Percentiles rank a stretch among this genome's conserved stretches.
Evolutionary conservation across 2,329 filamentous ascomycete genomes (phyloP).

Genomic region (Clonostachys chloroleuca): DNA sequence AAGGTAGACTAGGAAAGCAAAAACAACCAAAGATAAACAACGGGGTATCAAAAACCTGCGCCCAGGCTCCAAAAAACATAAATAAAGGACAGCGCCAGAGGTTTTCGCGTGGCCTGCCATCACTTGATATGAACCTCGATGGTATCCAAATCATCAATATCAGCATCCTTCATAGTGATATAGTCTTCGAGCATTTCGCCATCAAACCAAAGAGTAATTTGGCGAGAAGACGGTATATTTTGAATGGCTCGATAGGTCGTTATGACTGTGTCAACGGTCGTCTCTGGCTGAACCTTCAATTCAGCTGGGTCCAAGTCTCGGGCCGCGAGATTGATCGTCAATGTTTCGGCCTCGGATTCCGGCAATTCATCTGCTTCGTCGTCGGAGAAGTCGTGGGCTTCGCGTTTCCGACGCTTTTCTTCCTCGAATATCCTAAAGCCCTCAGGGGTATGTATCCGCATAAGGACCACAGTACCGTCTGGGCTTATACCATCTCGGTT

Average conservation of each 20-base stretch:
- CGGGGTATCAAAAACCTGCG: too few relatives aligned
- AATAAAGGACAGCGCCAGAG: neutral
- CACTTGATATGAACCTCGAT: conserved; percentile 69
- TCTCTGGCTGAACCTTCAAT: conserved; percentile 47
- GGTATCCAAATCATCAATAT: conserved; percentile 70
- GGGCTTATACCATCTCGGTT: conserved; percentile 38
- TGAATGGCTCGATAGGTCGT: conserved; percentile 54
- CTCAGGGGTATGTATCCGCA: too few relatives aligned
- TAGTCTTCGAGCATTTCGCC: conserved; percentile 65
- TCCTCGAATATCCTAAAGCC: conserved; percentile 24
- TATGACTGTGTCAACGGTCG: conserved; percentile 58
- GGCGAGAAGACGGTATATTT: conserved; percentile 41
- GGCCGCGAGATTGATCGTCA: conserved; percentile 51
- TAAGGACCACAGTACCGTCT: conserved; percentile 30
- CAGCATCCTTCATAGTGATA: conserved; percentile 57
- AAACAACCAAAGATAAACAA: too few relatives aligned
- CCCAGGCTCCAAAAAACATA: too few relatives aligned
- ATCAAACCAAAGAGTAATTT: conserved; percentile 67
- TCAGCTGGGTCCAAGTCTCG: conserved; percentile 44
- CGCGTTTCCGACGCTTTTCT: conserved; percentile 38
- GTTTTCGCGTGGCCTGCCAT: conserved; percentile 4
- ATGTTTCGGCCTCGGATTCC: conserved; percentile 5
- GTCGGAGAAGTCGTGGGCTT: conserved; percentile 29
- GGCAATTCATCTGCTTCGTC: conserved; percentile 21
- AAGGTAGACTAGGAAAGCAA: too few relatives aligned